phyloP scores from a whole-genome alignment of 129 eudicot genomes.

The Heracleum sosnowskyi region DNA sequence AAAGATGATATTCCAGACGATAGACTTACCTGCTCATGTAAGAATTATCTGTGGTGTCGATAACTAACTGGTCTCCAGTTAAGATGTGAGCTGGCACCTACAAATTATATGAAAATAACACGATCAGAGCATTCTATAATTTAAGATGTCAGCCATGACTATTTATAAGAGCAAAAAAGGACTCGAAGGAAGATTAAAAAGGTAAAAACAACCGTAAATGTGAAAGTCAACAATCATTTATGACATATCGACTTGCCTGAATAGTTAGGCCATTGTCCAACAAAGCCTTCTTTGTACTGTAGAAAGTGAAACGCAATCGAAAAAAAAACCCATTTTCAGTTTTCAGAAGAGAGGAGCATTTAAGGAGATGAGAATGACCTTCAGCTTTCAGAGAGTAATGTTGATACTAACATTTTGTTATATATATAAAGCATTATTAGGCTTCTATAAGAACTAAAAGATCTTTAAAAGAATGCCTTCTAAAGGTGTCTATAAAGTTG shows the following conservation, averaged over 20 bases:
- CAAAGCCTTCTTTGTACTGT: constrained; percentile 71
- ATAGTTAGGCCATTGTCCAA: constrained; percentile 87
- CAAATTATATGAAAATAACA: constrained; percentile 1
- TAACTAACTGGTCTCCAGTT: constrained; percentile 56
- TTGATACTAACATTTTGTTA: neutral
- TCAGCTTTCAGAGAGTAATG: neutral
- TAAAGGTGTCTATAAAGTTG: neutral
- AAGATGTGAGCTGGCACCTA: constrained; percentile 84
- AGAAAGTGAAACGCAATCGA: constrained; percentile 12
- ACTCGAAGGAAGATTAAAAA: neutral
- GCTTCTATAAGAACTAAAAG: neutral
- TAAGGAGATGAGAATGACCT: neutral
- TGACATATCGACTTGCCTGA: constrained; percentile 42
- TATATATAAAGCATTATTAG: neutral
- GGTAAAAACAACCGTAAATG: neutral
- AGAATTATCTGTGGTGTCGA: constrained; percentile 56
- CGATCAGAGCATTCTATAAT: neutral
- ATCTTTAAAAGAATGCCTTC: neutral
- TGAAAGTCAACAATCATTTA: neutral
- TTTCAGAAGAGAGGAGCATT: neutral
- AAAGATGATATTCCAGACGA: neutral
- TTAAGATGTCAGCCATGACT: too few species aligned
- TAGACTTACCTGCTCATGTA: constrained; percentile 58
- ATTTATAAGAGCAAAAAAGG: neutral
- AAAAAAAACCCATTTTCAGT: neutral